These are phyloP conservation scores for Colletotrichum sp. DNA, from an alignment of 2,329 filamentous ascomycete species.

Conservation along the genomic window DNA sequence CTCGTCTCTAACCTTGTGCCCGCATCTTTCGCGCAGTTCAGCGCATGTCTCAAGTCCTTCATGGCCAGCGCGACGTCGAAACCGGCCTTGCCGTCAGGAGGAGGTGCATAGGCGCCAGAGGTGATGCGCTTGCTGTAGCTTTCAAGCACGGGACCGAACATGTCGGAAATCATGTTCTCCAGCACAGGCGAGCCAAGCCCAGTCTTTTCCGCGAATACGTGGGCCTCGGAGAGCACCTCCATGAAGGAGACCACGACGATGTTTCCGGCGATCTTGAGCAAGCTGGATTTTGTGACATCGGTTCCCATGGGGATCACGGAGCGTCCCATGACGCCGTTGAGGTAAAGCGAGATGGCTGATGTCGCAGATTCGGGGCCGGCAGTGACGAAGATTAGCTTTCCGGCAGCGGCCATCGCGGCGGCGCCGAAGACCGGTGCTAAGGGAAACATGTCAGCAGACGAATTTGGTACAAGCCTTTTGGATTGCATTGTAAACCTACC, in stretches of 20 bases:
- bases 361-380: slow-evolving; percentile 38
- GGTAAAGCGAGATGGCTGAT: slow-evolving; percentile 37
- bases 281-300: slow-evolving; percentile 42
- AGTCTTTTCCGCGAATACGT: slow-evolving; percentile 34
- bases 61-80: slow-evolving; percentile 2
- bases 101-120: slow-evolving; percentile 28
- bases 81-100: slow-evolving; percentile 14
- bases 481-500: background rate
- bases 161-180: slow-evolving; percentile 30
- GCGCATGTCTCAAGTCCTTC: slow-evolving; percentile 4
- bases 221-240: slow-evolving; percentile 32
- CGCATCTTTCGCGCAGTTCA: background rate
- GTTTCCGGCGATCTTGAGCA: slow-evolving; percentile 48
- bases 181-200: slow-evolving; percentile 27
- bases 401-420: slow-evolving; percentile 42
- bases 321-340: slow-evolving; percentile 43
- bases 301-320: slow-evolving; percentile 45
- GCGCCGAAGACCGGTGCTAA: slow-evolving; percentile 46
- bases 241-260: slow-evolving; percentile 30
- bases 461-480: background rate
- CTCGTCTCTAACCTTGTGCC: background rate
- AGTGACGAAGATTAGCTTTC: slow-evolving; percentile 47
- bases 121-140: slow-evolving; percentile 32
- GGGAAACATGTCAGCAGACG: background rate
- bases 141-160: slow-evolving; percentile 30